Evolutionary conservation across 208 protist genomes (phyloP).

Genomic region (Angomonas desouzai): DNA sequence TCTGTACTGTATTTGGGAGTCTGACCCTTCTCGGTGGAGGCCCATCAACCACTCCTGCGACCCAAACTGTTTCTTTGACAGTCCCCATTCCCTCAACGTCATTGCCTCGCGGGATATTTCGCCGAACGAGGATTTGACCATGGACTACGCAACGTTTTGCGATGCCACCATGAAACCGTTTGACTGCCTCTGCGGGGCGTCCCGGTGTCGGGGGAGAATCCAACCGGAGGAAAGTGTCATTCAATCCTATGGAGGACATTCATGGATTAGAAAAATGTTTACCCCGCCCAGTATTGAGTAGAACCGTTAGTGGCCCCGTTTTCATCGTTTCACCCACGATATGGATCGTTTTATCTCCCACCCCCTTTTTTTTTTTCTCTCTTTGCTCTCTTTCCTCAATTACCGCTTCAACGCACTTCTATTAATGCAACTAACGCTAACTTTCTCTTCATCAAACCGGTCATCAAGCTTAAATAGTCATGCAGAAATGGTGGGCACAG

Average conservation of each 20-base stretch:
- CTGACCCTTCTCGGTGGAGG: constrained; percentile 64
- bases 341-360: background rate
- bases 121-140: constrained; percentile 72
- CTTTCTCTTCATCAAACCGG: background rate
- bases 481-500: constrained; percentile 11
- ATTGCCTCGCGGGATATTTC: constrained; percentile 64
- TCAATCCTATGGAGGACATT: constrained; percentile 52
- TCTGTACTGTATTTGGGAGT: constrained; percentile 84
- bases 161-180: constrained; percentile 86
- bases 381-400: background rate
- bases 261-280: constrained; percentile 47
- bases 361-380: background rate
- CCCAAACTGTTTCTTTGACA: constrained; percentile 78
- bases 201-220: constrained; percentile 58
- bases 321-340: background rate
- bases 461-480: background rate
- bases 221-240: constrained; percentile 45
- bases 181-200: constrained; percentile 61
- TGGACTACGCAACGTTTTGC: constrained; percentile 90
- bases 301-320: background rate
- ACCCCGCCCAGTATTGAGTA: background rate
- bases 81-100: constrained; percentile 83
- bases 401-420: background rate
- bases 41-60: constrained; percentile 89
- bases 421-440: no score